These are phyloP conservation scores for Leucogyrophana mollusca DNA, from an alignment of 768 basidiomycete genomes.

Conservation along the genomic window DNA sequence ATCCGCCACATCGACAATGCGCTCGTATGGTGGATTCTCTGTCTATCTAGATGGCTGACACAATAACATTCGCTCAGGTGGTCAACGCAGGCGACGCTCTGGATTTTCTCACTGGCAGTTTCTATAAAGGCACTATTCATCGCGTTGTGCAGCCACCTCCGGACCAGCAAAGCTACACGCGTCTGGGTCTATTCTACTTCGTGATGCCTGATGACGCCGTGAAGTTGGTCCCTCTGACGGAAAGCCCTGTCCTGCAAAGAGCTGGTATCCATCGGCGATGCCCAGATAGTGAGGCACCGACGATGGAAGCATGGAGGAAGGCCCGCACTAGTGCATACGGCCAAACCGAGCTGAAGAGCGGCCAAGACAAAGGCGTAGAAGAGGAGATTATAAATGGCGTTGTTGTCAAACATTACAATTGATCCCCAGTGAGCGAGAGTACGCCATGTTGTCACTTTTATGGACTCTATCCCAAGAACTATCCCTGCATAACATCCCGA, in stretches of 20 bases:
- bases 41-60: not conserved
- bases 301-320: conserved; percentile 52
- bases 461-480: too few species aligned
- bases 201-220: conserved; percentile 49
- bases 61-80: too few species aligned
- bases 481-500: too few species aligned
- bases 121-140: conserved; percentile 59
- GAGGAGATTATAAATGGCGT: conserved; percentile 56
- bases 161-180: conserved; percentile 48
- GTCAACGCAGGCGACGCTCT: conserved; percentile 61
- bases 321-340: conserved; percentile 54
- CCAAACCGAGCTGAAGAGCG: conserved; percentile 39
- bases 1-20: conserved; percentile 59
- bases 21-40: conserved; percentile 33
- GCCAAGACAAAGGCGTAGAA: conserved; percentile 44
- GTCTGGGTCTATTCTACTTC: conserved; percentile 63
- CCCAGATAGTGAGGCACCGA: conserved; percentile 43
- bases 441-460: too few species aligned
- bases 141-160: conserved; percentile 58
- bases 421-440: too few species aligned
- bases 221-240: conserved; percentile 40
- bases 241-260: conserved; percentile 49
- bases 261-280: conserved; percentile 38
- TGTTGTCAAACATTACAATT: conserved; percentile 58
- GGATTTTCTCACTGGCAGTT: conserved; percentile 61